These are phyloP conservation scores for Cryphonectria japonica DNA, from an alignment of 2,329 filamentous ascomycete species.

Conservation along the genomic window DNA sequence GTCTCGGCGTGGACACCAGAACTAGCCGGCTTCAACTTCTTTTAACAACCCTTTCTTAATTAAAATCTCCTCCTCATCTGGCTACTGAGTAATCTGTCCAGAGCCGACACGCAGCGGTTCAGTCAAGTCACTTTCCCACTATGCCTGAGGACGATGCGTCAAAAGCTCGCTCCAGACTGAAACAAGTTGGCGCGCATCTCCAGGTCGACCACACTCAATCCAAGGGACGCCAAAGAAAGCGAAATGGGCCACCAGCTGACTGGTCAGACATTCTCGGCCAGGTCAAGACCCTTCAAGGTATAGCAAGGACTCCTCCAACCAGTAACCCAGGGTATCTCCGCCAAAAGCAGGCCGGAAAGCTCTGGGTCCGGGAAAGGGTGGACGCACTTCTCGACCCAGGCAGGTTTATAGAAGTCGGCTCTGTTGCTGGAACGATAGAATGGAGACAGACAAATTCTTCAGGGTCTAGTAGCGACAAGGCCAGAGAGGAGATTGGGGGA, in stretches of 20 bases:
- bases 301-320: conserved; percentile 58
- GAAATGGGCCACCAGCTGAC: conserved; percentile 56
- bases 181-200: conserved; percentile 52
- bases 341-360: conserved; percentile 66
- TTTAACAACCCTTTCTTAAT: not conserved
- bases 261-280: conserved; percentile 65
- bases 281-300: conserved; percentile 52
- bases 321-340: conserved; percentile 61
- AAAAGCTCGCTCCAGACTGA: conserved; percentile 47
- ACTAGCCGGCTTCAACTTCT: not conserved
- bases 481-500: conserved; percentile 51
- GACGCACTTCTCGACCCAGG: conserved; percentile 59
- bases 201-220: conserved; percentile 21
- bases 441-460: conserved; percentile 55
- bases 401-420: conserved; percentile 63
- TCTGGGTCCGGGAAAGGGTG: conserved; percentile 67
- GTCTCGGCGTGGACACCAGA: not conserved
- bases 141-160: conserved; percentile 8
- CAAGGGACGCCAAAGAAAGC: conserved; percentile 36
- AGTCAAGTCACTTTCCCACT: not conserved
- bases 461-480: conserved; percentile 46
- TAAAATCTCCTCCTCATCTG: not conserved
- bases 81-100: no score
- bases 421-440: conserved; percentile 59
- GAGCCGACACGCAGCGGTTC: not conserved